These are phyloP conservation scores for Eustoma russellianum DNA, from an alignment of 257 asterid genomes.

Conservation along the genomic window DNA sequence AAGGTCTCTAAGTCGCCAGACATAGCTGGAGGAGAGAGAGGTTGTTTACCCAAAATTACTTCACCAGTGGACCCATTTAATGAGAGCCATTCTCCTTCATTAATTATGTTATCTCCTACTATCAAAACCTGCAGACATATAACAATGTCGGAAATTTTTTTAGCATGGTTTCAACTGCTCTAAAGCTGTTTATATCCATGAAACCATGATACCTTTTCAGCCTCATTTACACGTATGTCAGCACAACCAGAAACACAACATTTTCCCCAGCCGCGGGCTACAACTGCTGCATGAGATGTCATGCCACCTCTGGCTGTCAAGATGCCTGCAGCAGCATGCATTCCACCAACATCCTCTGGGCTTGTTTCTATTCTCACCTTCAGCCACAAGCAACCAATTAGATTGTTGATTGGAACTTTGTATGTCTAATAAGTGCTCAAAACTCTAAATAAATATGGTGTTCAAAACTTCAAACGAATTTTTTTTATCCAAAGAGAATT, in stretches of 20 bases:
- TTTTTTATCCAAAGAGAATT: no score
- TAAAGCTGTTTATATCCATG: no score
- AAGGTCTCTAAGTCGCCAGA: conserved; percentile 55
- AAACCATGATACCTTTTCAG: conserved; percentile 50
- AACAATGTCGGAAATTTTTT: no score
- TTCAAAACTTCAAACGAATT: neutral
- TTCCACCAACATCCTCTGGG: conserved; percentile 97
- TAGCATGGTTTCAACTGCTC: no score
- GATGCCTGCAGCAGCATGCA: conserved; percentile 96
- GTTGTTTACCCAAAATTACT: conserved; percentile 71
- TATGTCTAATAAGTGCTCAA: neutral
- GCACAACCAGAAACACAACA: conserved; percentile 90
- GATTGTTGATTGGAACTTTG: neutral
- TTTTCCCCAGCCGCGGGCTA: conserved; percentile 99
- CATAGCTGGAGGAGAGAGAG: conserved; percentile 77
- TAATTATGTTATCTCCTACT: conserved; percentile 33
- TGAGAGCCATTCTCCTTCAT: conserved; percentile 85
- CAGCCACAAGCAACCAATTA: no score
- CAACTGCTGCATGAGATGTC: conserved; percentile 99
- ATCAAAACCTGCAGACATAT: conserved; percentile 30
- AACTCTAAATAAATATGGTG: no score
- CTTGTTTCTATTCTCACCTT: conserved; percentile 93
- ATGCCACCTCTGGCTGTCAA: conserved; percentile 96
- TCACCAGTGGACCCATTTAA: conserved; percentile 87
- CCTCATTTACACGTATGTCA: conserved; percentile 69